Conservation (phyloP, 164 flowering plant species). For the Amborella trichopoda region DNA sequence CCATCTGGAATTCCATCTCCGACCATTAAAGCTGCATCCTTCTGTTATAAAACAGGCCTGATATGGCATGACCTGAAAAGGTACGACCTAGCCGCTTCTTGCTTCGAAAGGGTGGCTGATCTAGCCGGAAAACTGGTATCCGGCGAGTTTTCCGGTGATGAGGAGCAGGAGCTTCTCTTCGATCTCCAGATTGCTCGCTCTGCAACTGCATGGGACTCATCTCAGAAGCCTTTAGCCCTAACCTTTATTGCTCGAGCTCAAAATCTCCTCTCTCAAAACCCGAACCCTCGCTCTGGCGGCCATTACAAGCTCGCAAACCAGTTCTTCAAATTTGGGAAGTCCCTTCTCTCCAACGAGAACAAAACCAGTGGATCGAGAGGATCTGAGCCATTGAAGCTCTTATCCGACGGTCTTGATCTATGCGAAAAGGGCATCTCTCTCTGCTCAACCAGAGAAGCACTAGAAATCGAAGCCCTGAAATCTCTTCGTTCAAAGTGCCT, state of each 20-base stretch:
- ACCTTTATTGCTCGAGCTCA: constrained; percentile 57
- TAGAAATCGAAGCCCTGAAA: constrained; percentile 31
- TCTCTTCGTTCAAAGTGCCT: constrained; percentile 44
- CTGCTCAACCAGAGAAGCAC: constrained; percentile 26
- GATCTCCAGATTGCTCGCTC: constrained; percentile 25
- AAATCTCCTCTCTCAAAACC: constrained; percentile 32
- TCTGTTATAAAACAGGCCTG: constrained; percentile 67
- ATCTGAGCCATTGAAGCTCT: constrained; percentile 53
- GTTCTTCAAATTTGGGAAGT: constrained; percentile 62
- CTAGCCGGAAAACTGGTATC: constrained; percentile 34
- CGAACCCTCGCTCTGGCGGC: too few relatives aligned
- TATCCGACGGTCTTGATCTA: constrained; percentile 75
- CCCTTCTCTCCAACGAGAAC: constrained; percentile 23
- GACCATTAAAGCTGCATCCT: constrained; percentile 52
- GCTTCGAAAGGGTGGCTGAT: constrained; percentile 79
- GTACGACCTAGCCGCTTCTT: constrained; percentile 53
- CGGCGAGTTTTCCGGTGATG: constrained; percentile 11
- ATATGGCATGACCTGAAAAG: constrained; percentile 53
- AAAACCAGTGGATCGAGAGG: constrained; percentile 8
- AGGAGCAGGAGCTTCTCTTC: constrained; percentile 46
- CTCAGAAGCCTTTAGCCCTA: constrained; percentile 49
- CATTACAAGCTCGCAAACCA: constrained; percentile 45
- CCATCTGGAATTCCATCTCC: constrained; percentile 73
- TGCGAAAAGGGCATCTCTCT: constrained; percentile 57
- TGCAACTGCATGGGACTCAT: constrained; percentile 61